Conservation (phyloP, 805 yeast species). For the Hemisphaericaspora nanyangensis region DNA sequence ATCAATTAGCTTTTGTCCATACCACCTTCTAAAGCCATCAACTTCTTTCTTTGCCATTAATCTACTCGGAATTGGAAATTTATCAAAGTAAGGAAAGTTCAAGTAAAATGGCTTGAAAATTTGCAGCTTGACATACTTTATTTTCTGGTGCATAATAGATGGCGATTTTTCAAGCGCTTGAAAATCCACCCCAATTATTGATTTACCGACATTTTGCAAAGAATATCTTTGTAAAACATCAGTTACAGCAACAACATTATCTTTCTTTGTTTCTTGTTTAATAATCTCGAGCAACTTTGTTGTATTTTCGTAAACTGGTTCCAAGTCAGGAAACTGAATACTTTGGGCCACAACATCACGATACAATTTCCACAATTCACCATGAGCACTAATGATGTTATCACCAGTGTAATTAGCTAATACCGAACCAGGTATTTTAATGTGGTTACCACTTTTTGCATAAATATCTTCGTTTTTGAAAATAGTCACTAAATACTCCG, state of each 20-base stretch:
- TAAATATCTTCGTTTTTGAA: slow-evolving; percentile 47
- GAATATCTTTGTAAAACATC: slow-evolving; percentile 46
- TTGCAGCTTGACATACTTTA: slow-evolving; percentile 46
- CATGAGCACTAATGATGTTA: slow-evolving; percentile 58
- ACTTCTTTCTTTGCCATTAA: slow-evolving; percentile 42
- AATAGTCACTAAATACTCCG: slow-evolving; percentile 42
- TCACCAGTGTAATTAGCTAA: slow-evolving; percentile 56
- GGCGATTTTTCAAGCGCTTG: slow-evolving; percentile 28
- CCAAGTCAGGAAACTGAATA: slow-evolving; percentile 45
- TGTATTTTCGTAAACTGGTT: slow-evolving; percentile 38
- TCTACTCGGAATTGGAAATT: slow-evolving; percentile 46
- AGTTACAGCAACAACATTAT: slow-evolving; percentile 19
- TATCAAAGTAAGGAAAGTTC: slow-evolving; percentile 54
- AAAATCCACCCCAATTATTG: slow-evolving; percentile 48
- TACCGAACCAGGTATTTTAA: slow-evolving; percentile 53
- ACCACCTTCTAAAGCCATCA: slow-evolving; percentile 33
- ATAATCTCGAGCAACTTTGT: slow-evolving; percentile 24
- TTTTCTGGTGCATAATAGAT: slow-evolving; percentile 32
- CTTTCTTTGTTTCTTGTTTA: slow-evolving; percentile 9
- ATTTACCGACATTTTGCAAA: slow-evolving; percentile 47
- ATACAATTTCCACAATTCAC: slow-evolving; percentile 47
- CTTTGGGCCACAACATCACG: slow-evolving; percentile 44
- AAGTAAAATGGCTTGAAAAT: slow-evolving; percentile 53
- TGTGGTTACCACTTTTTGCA: slow-evolving; percentile 59
- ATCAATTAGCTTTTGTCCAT: slow-evolving; percentile 25